Evolutionary conservation across 139 green algal genomes (phyloP).

Genomic region (Micromonas pusilla): DNA sequence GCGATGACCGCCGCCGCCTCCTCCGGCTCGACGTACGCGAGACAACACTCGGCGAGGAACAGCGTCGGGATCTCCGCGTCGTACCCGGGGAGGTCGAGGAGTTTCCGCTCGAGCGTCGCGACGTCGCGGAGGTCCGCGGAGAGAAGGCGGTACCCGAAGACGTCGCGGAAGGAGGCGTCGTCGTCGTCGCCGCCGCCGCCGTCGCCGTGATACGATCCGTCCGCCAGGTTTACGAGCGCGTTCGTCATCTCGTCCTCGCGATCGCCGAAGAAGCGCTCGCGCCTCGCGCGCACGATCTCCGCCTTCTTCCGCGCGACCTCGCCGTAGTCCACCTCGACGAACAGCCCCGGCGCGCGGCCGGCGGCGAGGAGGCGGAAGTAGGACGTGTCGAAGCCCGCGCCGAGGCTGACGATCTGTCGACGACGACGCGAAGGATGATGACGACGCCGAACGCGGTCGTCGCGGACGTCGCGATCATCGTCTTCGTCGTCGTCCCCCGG

Average conservation of each 20-base stretch:
- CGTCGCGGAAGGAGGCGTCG: neutral
- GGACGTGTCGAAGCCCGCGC: slow-evolving; percentile 7
- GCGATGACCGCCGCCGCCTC: neutral
- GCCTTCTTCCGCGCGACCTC: neutral
- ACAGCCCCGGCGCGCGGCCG: neutral
- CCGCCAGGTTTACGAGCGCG: too few relatives aligned
- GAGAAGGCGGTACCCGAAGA: neutral
- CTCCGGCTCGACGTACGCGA: neutral
- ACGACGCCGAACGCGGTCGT: neutral
- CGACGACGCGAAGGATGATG: too few relatives aligned
- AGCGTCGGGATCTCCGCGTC: slow-evolving; percentile 1
- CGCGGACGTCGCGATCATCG: neutral
- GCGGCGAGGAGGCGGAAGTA: neutral
- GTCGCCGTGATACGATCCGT: neutral
- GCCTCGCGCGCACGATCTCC: neutral
- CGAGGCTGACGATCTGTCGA: neutral
- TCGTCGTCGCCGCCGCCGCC: neutral
- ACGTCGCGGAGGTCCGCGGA: slow-evolving; percentile 6
- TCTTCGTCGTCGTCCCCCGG: neutral
- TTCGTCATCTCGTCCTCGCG: too few relatives aligned
- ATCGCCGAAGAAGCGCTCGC: too few relatives aligned
- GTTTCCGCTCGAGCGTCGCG: neutral
- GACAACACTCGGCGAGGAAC: neutral
- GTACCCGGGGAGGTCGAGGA: too few relatives aligned
- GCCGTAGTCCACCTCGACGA: slow-evolving; percentile 4